Conservation (phyloP, 805 yeast species). For the Candida arabinofermentans region DNA sequence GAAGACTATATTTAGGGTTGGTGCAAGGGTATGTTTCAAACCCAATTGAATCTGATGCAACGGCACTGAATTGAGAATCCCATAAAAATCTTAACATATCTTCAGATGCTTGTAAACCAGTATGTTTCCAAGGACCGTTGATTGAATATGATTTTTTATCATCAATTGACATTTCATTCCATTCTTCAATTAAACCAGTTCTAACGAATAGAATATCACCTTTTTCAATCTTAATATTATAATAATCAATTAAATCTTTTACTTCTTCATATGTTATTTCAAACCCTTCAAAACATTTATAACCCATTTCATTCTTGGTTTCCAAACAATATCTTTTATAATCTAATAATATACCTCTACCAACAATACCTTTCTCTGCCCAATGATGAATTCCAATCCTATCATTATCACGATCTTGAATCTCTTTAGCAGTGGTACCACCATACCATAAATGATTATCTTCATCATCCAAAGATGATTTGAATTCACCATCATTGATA, state of each 20-base stretch:
- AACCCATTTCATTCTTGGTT: slow-evolving; percentile 19
- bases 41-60: slow-evolving; percentile 14
- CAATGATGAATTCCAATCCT: slow-evolving; percentile 15
- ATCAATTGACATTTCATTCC: slow-evolving; percentile 10
- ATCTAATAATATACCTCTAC: slow-evolving; percentile 32
- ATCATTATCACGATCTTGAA: slow-evolving; percentile 3
- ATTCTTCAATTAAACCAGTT: slow-evolving; percentile 28
- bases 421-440: slow-evolving; percentile 9
- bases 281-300: slow-evolving; percentile 22
- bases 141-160: slow-evolving; percentile 4
- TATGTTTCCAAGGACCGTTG: slow-evolving; percentile 13
- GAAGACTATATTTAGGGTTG: slow-evolving; percentile 6
- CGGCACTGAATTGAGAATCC: slow-evolving; percentile 13
- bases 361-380: slow-evolving; percentile 30
- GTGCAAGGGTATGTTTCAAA: slow-evolving; percentile 12
- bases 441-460: slow-evolving; percentile 10
- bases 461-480: slow-evolving; percentile 18
- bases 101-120: slow-evolving; percentile 11
- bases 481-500: slow-evolving; percentile 17
- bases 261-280: slow-evolving; percentile 23
- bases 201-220: slow-evolving; percentile 31
- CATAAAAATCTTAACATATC: slow-evolving; percentile 10
- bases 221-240: slow-evolving; percentile 21
- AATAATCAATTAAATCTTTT: slow-evolving; percentile 17
- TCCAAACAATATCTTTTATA: slow-evolving; percentile 27